Conservation (phyloP, 78 protist genomes). For the Monocercomonoides exilis region DNA sequence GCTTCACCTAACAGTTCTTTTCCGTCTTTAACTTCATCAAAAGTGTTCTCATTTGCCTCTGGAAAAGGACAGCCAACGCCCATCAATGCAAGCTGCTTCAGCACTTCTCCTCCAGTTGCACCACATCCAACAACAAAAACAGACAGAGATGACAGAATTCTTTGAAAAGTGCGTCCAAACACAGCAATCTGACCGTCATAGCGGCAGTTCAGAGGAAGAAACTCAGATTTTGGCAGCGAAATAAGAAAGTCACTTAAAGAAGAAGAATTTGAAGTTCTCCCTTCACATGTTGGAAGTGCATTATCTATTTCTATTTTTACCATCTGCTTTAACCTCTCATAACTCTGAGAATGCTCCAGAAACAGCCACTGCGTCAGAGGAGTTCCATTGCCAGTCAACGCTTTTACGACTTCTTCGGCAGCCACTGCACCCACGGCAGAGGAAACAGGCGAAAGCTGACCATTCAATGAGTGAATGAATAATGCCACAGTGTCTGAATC, state of each 20-base stretch:
- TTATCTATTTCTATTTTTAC: too few relatives aligned
- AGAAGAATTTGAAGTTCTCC: too few relatives aligned
- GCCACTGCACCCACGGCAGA: not conserved
- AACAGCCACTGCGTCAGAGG: not conserved
- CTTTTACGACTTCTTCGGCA: conserved; percentile 1
- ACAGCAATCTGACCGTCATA: conserved; percentile 80
- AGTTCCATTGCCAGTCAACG: not conserved
- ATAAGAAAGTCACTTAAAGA: too few relatives aligned
- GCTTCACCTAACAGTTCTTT: too few relatives aligned
- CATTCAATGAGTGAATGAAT: not conserved
- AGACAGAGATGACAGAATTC: conserved; percentile 26
- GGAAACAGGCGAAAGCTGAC: conserved; percentile 8
- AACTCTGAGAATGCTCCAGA: not conserved
- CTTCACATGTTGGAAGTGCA: not conserved
- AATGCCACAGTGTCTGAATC: too few relatives aligned
- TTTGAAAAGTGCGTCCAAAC: conserved; percentile 61
- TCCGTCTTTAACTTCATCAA: too few relatives aligned
- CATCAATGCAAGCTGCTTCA: conserved; percentile 68
- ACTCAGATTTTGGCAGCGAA: not conserved
- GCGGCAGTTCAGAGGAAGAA: conserved; percentile 41
- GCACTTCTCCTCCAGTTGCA: conserved; percentile 77
- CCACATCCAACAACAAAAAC: conserved; percentile 79
- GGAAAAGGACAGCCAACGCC: conserved; percentile 57
- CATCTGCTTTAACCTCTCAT: too few relatives aligned
- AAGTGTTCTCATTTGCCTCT: too few relatives aligned